Base-by-base conservation (phyloP, 129 eudicot species). In the Lonicera japonica region DNA sequence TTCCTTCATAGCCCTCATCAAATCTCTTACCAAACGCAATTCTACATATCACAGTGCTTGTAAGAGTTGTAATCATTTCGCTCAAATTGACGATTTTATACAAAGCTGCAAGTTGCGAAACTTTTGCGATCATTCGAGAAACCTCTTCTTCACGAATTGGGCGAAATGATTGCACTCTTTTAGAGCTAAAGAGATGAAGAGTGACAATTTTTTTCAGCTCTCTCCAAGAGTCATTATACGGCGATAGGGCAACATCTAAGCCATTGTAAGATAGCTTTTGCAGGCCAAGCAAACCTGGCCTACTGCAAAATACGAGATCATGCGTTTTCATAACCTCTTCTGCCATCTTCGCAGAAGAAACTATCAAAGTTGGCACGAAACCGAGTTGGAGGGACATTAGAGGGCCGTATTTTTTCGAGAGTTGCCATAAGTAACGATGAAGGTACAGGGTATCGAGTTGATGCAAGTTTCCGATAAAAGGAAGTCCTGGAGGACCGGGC, bases 261-360 rank as follows among this genome's bases (percentile, higher is more conserved):
- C 53, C 53, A 15, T 47, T 47, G 53, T 47, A 47, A 47, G 53
- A 47, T 47, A 47, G n/a, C n/a, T 47, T 47, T 47, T 47, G 53
- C 53, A 8, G 53, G 16, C 53, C 53, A 15, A 47, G 14, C 53
- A 47, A 47, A n/a, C 5, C 53, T 15, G 53, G n/a, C 4, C 14
- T 47, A 47, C 53, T 47, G 14, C 53, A 47, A 47, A 47, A 47
- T 47, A 3, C n/a, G n/a, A 47, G 53, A 14, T 47, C 53, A 47
- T 47, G 53, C 0, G 14, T 47, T 15, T 47, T 47, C 14, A 47
- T 8, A 15, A 47, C 53, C n/a, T n/a, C n/a, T n/a, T n/a, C n/a
- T n/a, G n/a, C n/a, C n/a, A n/a, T n/a, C n/a, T n/a, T n/a, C n/a
- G n/a, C n/a, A n/a, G n/a, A n/a, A n/a, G n/a, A n/a, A n/a, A n/a